phyloP scores from a whole-genome alignment of 768 basidiomycete genomes.

The Hortiboletus campestris region DNA sequence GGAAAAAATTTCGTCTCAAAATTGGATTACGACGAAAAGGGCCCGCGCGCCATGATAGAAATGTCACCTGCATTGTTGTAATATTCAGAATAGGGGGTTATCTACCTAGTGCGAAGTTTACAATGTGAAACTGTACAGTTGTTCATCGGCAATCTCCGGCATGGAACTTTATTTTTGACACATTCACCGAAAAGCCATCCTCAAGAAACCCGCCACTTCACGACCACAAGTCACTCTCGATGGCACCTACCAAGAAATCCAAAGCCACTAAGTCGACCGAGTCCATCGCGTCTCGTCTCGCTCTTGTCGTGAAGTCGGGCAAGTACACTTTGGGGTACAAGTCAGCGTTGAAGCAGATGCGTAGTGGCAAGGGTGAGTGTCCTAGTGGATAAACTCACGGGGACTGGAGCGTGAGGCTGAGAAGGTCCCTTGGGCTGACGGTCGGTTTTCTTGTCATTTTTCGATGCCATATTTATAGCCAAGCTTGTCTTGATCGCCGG shows the following conservation, averaged over 20 bases:
- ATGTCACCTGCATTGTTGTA: conserved; percentile 74
- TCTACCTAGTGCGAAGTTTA: conserved; percentile 21
- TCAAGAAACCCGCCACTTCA: conserved; percentile 15
- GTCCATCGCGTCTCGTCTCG: conserved; percentile 88
- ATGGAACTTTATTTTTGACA: conserved; percentile 14
- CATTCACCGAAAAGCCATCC: conserved; percentile 10
- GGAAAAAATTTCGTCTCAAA: conserved; percentile 77
- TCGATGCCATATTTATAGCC: conserved; percentile 48
- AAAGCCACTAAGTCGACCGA: conserved; percentile 92
- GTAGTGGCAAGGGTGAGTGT: conserved; percentile 91
- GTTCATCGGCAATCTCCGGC: conserved; percentile 12
- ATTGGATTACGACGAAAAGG: conserved; percentile 68
- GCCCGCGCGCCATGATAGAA: conserved; percentile 73
- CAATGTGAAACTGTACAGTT: conserved; percentile 33
- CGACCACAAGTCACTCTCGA: conserved; percentile 38
- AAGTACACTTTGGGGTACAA: conserved; percentile 98
- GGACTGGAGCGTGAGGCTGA: conserved; percentile 99
- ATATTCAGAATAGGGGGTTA: conserved; percentile 5
- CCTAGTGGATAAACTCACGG: conserved; percentile 50
- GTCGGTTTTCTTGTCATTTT: conserved; percentile 24
- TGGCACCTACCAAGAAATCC: conserved; percentile 95
- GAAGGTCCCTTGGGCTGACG: conserved; percentile 93
- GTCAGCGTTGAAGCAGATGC: conserved; percentile 97
- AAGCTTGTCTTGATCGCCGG: conserved; percentile 98
- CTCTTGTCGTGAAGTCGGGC: conserved; percentile 98